Conservation (phyloP, 2,329 filamentous ascomycete genomes). For the Trichoderma simmonsii region DNA sequence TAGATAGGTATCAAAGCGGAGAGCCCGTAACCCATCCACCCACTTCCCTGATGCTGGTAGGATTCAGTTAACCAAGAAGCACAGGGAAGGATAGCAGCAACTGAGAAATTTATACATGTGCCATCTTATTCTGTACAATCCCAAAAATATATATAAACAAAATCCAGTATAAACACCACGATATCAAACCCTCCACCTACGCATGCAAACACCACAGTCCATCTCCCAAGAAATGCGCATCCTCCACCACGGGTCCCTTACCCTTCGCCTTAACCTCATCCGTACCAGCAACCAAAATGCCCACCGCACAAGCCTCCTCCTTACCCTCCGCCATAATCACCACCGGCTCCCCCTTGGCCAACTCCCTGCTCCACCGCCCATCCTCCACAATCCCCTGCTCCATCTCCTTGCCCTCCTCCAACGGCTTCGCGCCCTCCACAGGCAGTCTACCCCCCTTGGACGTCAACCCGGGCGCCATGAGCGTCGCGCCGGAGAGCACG, state of each 20-base stretch:
- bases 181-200: conserved; percentile 30
- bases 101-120: neutral
- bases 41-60: no score
- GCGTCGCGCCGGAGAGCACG: conserved; percentile 84
- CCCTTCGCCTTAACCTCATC: conserved; percentile 91
- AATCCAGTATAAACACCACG: neutral
- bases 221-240: conserved; percentile 90
- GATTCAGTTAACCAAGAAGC: no score
- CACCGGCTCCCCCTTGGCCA: conserved; percentile 79
- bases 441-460: conserved; percentile 78
- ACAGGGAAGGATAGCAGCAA: no score
- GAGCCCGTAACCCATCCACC: no score
- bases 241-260: conserved; percentile 91
- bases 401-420: conserved; percentile 43
- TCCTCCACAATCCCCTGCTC: conserved; percentile 45
- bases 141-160: neutral
- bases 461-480: conserved; percentile 95
- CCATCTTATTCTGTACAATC: neutral
- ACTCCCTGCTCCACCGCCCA: conserved; percentile 60
- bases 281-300: conserved; percentile 77
- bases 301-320: conserved; percentile 84
- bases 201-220: conserved; percentile 75
- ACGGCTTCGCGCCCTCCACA: conserved; percentile 38
- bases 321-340: conserved; percentile 93
- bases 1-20: no score